Percentiles rank a stretch among this genome's conserved stretches.
Conservation (phyloP, 768 basidiomycete genomes). For the Trametes gibbosa region DNA sequence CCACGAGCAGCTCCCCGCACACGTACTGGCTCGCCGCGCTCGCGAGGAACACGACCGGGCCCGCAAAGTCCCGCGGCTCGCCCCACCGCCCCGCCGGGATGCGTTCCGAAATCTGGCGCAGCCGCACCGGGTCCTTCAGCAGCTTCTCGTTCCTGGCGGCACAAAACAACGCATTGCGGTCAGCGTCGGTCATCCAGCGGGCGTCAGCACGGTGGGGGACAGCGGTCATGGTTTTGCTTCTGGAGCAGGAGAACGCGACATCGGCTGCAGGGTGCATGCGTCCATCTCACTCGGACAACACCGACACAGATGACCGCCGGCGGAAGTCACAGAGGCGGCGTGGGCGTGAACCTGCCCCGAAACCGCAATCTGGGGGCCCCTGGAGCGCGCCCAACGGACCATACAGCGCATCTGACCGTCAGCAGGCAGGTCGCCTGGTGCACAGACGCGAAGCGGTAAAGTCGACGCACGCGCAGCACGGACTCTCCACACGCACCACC, state of each 20-base stretch:
- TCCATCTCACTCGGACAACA: too few relatives aligned
- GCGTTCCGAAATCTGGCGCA: constrained; percentile 66
- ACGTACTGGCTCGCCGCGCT: constrained; percentile 64
- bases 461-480: too few relatives aligned
- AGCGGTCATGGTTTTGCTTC: too few relatives aligned
- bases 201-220: too few relatives aligned
- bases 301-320: too few relatives aligned
- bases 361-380: too few relatives aligned
- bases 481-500: too few relatives aligned
- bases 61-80: constrained; percentile 61
- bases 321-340: too few relatives aligned
- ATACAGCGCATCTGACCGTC: neutral
- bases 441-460: neutral
- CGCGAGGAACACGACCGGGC: constrained; percentile 64
- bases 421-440: neutral
- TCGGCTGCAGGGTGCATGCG: too few relatives aligned
- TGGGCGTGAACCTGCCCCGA: too few relatives aligned
- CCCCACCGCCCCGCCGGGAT: constrained; percentile 73
- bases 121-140: constrained; percentile 57
- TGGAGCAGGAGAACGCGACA: too few relatives aligned
- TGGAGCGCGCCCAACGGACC: neutral
- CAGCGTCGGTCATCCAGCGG: too few relatives aligned
- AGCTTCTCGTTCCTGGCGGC: constrained; percentile 58
- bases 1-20: constrained; percentile 64
- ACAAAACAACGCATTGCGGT: neutral